Evolutionary conservation across 768 basidiomycete genomes (phyloP).

Genomic region (Tylopilus rubrobrunneus): DNA sequence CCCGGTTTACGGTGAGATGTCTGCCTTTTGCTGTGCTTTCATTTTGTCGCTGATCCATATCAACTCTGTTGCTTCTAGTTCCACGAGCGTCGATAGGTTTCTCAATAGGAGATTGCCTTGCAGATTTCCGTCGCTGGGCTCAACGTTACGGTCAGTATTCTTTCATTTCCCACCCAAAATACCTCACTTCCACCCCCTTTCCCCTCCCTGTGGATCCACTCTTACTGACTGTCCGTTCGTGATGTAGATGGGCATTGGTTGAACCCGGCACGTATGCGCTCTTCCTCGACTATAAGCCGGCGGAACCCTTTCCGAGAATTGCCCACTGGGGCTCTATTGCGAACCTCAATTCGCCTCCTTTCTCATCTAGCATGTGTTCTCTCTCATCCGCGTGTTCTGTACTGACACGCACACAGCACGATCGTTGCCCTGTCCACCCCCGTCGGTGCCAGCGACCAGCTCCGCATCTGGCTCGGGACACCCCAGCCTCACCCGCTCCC

Average conservation of each 20-base stretch:
- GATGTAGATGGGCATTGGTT: slow-evolving; percentile 46
- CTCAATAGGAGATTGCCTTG: slow-evolving; percentile 10
- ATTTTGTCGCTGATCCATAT: neutral
- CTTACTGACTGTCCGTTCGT: neutral
- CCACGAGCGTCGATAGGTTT: slow-evolving; percentile 1
- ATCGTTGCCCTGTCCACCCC: slow-evolving; percentile 54
- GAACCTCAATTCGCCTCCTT: slow-evolving; percentile 53
- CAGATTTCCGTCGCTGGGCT: neutral
- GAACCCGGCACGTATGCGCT: slow-evolving; percentile 47
- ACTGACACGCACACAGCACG: slow-evolving; percentile 32
- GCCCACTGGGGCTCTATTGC: slow-evolving; percentile 48
- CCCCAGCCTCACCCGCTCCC: slow-evolving; percentile 14
- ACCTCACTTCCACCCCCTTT: slow-evolving; percentile 25
- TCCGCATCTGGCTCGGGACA: slow-evolving; percentile 62
- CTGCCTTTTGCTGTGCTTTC: neutral
- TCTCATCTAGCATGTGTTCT: slow-evolving; percentile 51
- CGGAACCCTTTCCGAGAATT: slow-evolving; percentile 48
- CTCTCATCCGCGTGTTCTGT: neutral
- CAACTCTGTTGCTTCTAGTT: neutral
- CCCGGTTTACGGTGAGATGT: slow-evolving; percentile 17
- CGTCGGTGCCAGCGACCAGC: slow-evolving; percentile 53
- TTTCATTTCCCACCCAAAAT: slow-evolving; percentile 14
- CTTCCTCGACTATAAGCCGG: slow-evolving; percentile 66
- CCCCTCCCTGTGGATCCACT: neutral
- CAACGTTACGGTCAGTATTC: slow-evolving; percentile 9